Evolutionary conservation across 345 rosid genomes (phyloP).

Genomic region (Clarkia xantiana): DNA sequence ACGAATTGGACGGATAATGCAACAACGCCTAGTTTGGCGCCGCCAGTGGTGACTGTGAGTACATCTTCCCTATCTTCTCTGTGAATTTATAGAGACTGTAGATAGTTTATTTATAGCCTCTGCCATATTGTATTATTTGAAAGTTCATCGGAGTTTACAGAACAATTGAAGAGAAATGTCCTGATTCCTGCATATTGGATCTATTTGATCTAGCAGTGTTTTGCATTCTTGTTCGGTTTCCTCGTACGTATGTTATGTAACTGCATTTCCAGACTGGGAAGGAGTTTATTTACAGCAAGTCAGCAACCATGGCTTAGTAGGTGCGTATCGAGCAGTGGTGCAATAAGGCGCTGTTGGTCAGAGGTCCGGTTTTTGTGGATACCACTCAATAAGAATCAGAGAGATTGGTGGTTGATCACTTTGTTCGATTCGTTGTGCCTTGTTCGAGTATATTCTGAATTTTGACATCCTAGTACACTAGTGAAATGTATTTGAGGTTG

Average conservation of each 20-base stretch:
- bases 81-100: conserved; percentile 9
- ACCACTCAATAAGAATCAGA: conserved; percentile 77
- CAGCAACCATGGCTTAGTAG: too few relatives aligned
- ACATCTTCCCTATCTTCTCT: conserved; percentile 16
- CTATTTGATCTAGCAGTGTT: too few relatives aligned
- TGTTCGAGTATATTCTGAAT: conserved; percentile 48
- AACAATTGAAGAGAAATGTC: too few relatives aligned
- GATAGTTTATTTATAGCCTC: conserved; percentile 5
- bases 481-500: too few relatives aligned
- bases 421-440: conserved; percentile 42
- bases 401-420: conserved; percentile 62
- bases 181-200: too few relatives aligned
- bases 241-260: too few relatives aligned
- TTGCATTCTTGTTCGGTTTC: too few relatives aligned
- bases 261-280: too few relatives aligned
- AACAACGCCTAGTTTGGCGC: conserved; percentile 17
- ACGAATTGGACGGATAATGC: conserved; percentile 53
- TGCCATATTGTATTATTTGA: conserved; percentile 6
- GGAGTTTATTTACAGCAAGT: too few relatives aligned
- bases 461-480: conserved; percentile 12
- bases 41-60: conserved; percentile 1
- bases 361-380: too few relatives aligned
- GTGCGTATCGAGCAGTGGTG: too few relatives aligned
- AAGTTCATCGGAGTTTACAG: background rate
- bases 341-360: too few relatives aligned